phyloP scores from a whole-genome alignment of 495 filamentous ascomycete genomes.

The Thozetella sp. region DNA sequence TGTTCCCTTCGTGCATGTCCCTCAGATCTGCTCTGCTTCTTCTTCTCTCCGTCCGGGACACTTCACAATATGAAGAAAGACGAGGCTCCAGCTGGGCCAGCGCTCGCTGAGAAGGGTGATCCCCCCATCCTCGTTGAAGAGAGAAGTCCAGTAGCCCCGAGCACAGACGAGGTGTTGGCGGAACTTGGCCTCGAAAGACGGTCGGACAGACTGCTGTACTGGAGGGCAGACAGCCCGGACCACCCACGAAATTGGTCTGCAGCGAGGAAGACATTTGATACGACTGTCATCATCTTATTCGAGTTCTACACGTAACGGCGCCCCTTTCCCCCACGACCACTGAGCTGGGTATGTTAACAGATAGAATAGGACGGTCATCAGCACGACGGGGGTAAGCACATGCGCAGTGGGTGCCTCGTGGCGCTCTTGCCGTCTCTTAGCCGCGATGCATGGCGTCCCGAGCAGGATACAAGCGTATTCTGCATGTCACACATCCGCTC shows the following conservation, averaged over 20 bases:
- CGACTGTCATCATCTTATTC: constrained; percentile 18
- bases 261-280: constrained; percentile 21
- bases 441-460: neutral
- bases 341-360: neutral
- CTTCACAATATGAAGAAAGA: too few relatives aligned
- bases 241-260: constrained; percentile 27
- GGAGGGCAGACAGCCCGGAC: constrained; percentile 11
- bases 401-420: neutral
- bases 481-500: too few relatives aligned
- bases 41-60: too few relatives aligned
- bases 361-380: neutral
- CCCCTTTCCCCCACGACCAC: neutral
- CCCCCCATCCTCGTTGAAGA: neutral
- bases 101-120: too few relatives aligned
- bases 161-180: neutral
- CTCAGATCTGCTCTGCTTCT: too few relatives aligned
- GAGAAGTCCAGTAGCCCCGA: neutral
- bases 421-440: neutral
- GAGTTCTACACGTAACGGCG: constrained; percentile 20
- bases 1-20: too few relatives aligned
- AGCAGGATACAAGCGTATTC: neutral
- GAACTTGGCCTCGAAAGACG: constrained; percentile 12
- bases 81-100: too few relatives aligned
- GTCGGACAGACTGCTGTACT: constrained; percentile 15
- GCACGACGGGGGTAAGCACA: neutral